Conservation (phyloP, 495 filamentous ascomycete genomes). For the Lentithecium fluviatile region DNA sequence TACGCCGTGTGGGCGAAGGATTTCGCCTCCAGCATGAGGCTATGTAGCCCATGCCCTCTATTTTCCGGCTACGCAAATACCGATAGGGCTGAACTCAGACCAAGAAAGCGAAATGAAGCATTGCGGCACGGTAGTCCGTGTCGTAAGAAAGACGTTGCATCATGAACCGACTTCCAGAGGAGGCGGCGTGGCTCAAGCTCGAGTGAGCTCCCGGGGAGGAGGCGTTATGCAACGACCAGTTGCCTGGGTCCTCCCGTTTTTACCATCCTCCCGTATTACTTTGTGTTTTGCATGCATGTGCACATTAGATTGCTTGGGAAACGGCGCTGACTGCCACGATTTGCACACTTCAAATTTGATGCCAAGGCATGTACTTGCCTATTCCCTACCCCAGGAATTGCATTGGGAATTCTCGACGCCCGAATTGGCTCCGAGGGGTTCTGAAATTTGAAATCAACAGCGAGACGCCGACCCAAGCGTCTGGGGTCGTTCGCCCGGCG, state of each 20-base stretch:
- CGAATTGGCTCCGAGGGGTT: too few species aligned
- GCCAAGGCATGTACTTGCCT: too few species aligned
- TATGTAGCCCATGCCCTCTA: slow-evolving; percentile 15
- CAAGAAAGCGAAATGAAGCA: background rate
- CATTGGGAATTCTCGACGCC: too few species aligned
- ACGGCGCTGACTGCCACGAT: too few species aligned
- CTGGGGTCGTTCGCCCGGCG: too few species aligned
- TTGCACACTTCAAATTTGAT: too few species aligned
- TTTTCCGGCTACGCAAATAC: too few species aligned
- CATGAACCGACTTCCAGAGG: background rate
- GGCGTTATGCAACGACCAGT: background rate
- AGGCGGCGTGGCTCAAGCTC: background rate
- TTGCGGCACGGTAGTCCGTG: background rate
- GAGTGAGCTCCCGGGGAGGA: background rate
- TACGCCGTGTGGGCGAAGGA: slow-evolving; percentile 24
- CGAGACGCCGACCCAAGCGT: too few species aligned
- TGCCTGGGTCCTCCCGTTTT: background rate
- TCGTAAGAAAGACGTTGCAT: too few species aligned
- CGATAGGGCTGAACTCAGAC: slow-evolving; percentile 7
- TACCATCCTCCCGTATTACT: background rate
- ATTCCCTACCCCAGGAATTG: too few species aligned
- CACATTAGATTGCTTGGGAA: background rate
- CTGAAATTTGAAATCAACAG: too few species aligned
- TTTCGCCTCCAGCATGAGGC: slow-evolving; percentile 8
- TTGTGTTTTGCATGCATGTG: background rate